Conservation (phyloP, 1,284 basidiomycete genomes). For the Ustilago curta region DNA sequence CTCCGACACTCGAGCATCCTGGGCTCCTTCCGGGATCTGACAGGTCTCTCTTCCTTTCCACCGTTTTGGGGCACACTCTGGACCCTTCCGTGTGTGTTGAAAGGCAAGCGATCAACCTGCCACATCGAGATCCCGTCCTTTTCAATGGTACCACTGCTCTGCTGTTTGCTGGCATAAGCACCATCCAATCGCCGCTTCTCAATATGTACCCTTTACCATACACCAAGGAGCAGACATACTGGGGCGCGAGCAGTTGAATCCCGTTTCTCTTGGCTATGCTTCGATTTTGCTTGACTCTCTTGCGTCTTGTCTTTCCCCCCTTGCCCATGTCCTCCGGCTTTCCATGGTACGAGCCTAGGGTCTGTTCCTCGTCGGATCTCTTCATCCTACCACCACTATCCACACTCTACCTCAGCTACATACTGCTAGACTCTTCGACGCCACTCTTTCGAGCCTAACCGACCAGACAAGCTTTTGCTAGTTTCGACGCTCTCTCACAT, state of each 20-base stretch:
- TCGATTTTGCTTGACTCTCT: constrained; percentile 5
- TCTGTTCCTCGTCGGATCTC: background rate
- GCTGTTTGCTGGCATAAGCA: constrained; percentile 6
- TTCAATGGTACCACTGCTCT: constrained; percentile 12
- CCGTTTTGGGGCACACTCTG: background rate
- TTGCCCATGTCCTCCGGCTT: too few species aligned
- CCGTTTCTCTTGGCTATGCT: background rate
- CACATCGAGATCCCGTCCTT: constrained; percentile 9
- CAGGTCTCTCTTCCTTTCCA: background rate
- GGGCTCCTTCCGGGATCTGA: too few species aligned
- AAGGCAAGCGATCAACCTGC: constrained; percentile 7
- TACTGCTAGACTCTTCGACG: background rate
- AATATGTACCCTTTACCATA: constrained; percentile 26
- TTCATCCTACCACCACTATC: constrained; percentile 5
- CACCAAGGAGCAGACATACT: constrained; percentile 2
- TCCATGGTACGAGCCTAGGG: background rate
- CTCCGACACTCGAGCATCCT: background rate
- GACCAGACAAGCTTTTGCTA: background rate
- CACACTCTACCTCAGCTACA: background rate
- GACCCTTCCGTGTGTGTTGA: too few species aligned
- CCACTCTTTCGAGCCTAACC: background rate
- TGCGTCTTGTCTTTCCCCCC: background rate
- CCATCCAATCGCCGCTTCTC: constrained; percentile 19
- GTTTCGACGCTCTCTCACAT: constrained; percentile 1
- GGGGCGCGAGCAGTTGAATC: constrained; percentile 8